Percentiles rank a stretch among this genome's conserved stretches.
Conservation (phyloP, 768 basidiomycete genomes). For the Hericium erinaceus region DNA sequence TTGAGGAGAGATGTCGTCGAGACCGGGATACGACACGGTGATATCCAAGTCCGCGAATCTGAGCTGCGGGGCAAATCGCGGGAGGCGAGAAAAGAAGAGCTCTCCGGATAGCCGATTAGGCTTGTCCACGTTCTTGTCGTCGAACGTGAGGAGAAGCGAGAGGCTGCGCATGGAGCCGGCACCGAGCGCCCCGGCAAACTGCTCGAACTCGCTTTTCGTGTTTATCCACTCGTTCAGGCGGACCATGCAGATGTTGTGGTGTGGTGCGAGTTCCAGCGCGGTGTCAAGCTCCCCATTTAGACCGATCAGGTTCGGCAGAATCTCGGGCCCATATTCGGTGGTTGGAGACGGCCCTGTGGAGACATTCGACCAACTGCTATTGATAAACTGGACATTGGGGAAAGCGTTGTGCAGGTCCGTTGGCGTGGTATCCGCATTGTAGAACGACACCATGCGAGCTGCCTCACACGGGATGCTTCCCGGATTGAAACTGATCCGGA, state of each 20-base stretch:
- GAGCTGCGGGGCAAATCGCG: background rate
- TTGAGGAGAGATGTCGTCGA: background rate
- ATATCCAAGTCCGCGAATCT: background rate
- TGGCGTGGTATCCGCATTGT: background rate
- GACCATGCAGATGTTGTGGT: background rate
- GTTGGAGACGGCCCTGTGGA: background rate
- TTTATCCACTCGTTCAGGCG: background rate
- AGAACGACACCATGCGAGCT: background rate
- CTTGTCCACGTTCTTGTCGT: background rate
- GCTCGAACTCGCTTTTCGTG: background rate
- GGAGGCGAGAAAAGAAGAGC: background rate
- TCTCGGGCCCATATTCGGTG: background rate
- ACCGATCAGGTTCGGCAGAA: background rate
- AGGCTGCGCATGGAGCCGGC: background rate
- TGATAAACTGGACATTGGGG: background rate
- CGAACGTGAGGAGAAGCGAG: background rate
- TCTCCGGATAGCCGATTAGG: background rate
- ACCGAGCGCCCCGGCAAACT: background rate
- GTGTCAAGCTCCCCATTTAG: background rate
- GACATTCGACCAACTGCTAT: background rate
- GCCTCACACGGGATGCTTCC: background rate
- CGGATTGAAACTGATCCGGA: background rate
- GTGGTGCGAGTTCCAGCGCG: background rate
- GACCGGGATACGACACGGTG: background rate
- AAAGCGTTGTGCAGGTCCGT: background rate